Percentiles rank a stretch among this genome's conserved stretches.
These are phyloP conservation scores for Sanguinoderma infundibulare DNA, from an alignment of 1,284 basidiomycete species.

Conservation along the genomic window DNA sequence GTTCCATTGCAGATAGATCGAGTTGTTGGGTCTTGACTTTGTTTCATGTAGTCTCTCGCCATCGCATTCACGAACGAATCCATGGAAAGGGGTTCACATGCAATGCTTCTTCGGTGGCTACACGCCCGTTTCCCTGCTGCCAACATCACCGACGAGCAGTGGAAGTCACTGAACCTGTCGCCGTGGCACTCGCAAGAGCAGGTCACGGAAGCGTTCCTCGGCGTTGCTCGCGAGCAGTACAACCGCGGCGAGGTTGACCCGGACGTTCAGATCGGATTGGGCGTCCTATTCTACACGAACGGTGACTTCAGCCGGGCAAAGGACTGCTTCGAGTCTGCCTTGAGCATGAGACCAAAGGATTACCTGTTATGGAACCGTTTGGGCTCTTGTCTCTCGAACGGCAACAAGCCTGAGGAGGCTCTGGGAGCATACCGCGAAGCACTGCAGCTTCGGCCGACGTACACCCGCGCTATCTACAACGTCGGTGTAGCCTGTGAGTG, in stretches of 20 bases:
- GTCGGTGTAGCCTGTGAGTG: conserved; percentile 91
- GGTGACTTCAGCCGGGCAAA: conserved; percentile 80
- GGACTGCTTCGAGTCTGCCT: conserved; percentile 90
- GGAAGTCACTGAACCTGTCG: conserved; percentile 61
- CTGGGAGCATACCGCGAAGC: conserved; percentile 95
- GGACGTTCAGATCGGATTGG: conserved; percentile 93
- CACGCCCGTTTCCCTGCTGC: conserved; percentile 75
- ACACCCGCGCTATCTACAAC: conserved; percentile 97
- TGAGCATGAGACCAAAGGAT: conserved; percentile 85
- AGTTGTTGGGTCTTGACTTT: no score
- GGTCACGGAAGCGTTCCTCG: conserved; percentile 85
- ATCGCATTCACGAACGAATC: conserved; percentile 98
- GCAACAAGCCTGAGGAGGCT: conserved; percentile 93
- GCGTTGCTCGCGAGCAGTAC: conserved; percentile 84
- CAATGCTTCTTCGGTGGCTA: conserved; percentile 90
- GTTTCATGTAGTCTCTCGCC: conserved; percentile 95
- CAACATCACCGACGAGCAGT: conserved; percentile 60
- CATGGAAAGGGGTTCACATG: conserved; percentile 87
- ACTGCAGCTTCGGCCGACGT: conserved; percentile 91
- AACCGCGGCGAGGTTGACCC: conserved; percentile 78
- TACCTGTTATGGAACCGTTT: conserved; percentile 97
- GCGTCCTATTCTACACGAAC: conserved; percentile 92
- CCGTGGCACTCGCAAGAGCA: conserved; percentile 88
- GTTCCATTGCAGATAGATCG: conserved; percentile 39
- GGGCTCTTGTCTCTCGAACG: conserved; percentile 95